Percentiles rank a stretch among this genome's conserved stretches.
Evolutionary conservation across 306 rosid genomes (phyloP).

Genomic region (Morella rubra): DNA sequence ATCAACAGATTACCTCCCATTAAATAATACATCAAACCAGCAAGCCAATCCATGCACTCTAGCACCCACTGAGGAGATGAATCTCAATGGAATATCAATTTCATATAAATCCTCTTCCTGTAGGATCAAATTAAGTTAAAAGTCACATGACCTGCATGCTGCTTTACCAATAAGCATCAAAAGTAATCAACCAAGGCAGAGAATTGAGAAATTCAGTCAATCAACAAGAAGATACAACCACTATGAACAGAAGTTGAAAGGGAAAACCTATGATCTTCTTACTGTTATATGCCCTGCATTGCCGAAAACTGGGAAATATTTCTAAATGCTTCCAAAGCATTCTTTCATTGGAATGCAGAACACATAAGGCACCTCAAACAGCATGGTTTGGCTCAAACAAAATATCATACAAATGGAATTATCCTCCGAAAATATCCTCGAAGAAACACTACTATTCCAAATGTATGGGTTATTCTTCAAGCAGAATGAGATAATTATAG

Average conservation of each 20-base stretch:
- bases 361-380: not conserved
- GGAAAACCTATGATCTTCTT: not conserved
- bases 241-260: not conserved
- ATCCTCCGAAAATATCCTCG: not conserved
- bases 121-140: constrained; percentile 13
- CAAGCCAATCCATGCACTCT: constrained; percentile 97
- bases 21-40: constrained; percentile 94
- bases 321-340: not conserved
- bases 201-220: not conserved
- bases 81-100: constrained; percentile 80
- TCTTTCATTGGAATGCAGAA: not conserved
- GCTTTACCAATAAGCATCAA: constrained; percentile 13
- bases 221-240: not conserved
- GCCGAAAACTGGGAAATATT: not conserved
- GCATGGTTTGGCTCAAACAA: not conserved
- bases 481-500: not conserved
- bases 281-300: not conserved
- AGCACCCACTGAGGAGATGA: constrained; percentile 75
- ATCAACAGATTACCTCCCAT: constrained; percentile 67
- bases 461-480: not conserved
- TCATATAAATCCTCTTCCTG: constrained; percentile 92
- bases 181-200: not conserved
- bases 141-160: not conserved
- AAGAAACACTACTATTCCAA: not conserved
- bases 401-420: not conserved